Evolutionary conservation across 1,139 yeast species (phyloP).

Genomic region (Komagataea norvegica): DNA sequence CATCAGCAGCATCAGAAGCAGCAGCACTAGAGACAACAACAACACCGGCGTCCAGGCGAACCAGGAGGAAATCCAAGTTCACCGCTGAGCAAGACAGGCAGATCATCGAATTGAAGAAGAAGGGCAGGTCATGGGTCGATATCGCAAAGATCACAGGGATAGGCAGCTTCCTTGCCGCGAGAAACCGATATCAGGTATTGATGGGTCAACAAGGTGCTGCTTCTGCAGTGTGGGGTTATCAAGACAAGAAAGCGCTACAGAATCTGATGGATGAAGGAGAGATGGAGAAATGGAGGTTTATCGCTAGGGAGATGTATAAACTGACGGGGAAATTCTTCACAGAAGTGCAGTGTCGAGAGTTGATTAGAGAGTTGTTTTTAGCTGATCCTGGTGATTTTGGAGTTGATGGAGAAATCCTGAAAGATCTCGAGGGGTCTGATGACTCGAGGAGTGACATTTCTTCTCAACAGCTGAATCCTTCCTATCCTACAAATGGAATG

Average conservation of each 20-base stretch:
- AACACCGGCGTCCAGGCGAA: slow-evolving; percentile 34
- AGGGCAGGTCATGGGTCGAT: slow-evolving; percentile 69
- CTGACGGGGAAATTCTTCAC: slow-evolving; percentile 53
- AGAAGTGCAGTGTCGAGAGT: slow-evolving; percentile 51
- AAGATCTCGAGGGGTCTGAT: too few relatives aligned
- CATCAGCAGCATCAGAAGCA: too few relatives aligned
- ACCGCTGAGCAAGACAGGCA: slow-evolving; percentile 63
- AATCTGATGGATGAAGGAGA: slow-evolving; percentile 63
- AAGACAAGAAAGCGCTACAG: slow-evolving; percentile 51
- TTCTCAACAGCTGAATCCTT: not conserved
- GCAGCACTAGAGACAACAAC: too few relatives aligned
- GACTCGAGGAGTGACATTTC: too few relatives aligned
- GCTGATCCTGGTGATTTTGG: slow-evolving; percentile 56
- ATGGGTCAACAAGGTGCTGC: slow-evolving; percentile 85
- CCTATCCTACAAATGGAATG: not conserved
- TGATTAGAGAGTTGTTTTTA: slow-evolving; percentile 50
- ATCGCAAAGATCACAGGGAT: slow-evolving; percentile 66
- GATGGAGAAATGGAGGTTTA: slow-evolving; percentile 62
- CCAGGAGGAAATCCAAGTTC: slow-evolving; percentile 61
- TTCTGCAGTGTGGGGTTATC: slow-evolving; percentile 56
- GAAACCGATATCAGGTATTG: slow-evolving; percentile 74
- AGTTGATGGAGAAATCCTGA: slow-evolving; percentile 37
- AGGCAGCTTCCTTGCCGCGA: slow-evolving; percentile 66
- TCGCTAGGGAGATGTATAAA: slow-evolving; percentile 57
- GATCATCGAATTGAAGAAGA: slow-evolving; percentile 56